Conservation (phyloP, 2,329 filamentous ascomycete species). For the Colletotrichum sp. region DNA sequence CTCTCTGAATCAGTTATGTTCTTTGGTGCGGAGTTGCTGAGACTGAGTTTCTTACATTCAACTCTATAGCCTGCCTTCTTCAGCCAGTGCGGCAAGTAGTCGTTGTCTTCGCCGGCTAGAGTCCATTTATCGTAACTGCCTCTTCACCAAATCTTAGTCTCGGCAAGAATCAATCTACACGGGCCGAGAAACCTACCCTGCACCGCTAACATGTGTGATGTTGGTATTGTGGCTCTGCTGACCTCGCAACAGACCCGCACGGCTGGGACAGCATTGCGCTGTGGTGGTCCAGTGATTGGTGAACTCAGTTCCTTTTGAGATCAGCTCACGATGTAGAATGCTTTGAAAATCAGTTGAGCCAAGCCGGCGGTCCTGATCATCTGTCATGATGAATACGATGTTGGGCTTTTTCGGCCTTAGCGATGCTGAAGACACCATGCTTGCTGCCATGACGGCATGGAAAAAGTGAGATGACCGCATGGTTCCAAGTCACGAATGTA, state of each 20-base stretch:
- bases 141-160: neutral
- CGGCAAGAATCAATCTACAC: neutral
- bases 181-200: neutral
- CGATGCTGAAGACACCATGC: neutral
- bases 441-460: neutral
- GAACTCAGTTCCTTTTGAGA: slow-evolving; percentile 27
- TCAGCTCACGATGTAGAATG: slow-evolving; percentile 24
- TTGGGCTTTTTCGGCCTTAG: slow-evolving; percentile 18
- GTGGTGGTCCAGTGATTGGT: slow-evolving; percentile 32
- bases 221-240: slow-evolving; percentile 34
- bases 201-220: slow-evolving; percentile 27
- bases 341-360: slow-evolving; percentile 22
- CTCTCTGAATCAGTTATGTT: neutral
- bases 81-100: neutral
- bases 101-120: neutral
- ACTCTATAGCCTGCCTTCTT: neutral
- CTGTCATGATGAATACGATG: slow-evolving; percentile 27
- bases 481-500: neutral
- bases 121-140: neutral
- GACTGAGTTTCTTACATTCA: neutral
- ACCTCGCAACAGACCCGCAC: slow-evolving; percentile 27
- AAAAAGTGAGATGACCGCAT: neutral
- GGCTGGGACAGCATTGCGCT: slow-evolving; percentile 31
- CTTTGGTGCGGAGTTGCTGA: neutral
- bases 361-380: slow-evolving; percentile 26